Evolutionary conservation across 75 land plant genomes (phyloP).

Genomic region (Cupressus sempervirens): DNA sequence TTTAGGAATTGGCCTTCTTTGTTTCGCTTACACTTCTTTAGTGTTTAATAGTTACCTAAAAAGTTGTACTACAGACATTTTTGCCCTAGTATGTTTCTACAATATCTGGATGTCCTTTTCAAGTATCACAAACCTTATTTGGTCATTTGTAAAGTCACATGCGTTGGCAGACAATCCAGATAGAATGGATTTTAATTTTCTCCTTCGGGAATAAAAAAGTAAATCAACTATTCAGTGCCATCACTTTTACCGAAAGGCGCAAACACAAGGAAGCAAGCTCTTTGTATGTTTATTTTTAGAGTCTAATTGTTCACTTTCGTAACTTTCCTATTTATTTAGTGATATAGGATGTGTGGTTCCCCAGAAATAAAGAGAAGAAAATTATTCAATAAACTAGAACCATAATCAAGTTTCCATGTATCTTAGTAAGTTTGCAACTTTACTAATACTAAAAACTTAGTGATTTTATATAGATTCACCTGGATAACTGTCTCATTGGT

Average conservation of each 20-base stretch:
- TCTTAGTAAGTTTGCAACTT: background rate
- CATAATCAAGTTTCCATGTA: background rate
- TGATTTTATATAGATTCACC: constrained; percentile 35
- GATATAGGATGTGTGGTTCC: background rate
- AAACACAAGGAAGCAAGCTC: background rate
- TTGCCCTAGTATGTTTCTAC: background rate
- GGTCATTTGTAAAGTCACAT: background rate
- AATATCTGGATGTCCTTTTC: background rate
- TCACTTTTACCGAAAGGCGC: background rate
- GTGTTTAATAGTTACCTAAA: background rate
- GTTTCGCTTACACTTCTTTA: background rate
- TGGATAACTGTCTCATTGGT: constrained; percentile 76
- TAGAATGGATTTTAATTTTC: too few species aligned
- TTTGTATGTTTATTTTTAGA: too few species aligned
- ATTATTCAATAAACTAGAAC: background rate
- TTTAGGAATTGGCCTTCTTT: background rate
- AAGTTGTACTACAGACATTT: background rate
- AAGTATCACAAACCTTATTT: background rate
- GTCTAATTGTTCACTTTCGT: too few species aligned
- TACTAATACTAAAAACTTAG: background rate
- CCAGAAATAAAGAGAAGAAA: background rate
- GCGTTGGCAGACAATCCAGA: too few species aligned
- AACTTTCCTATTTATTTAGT: too few species aligned
- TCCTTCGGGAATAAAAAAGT: too few species aligned
- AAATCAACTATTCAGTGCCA: background rate